These are phyloP conservation scores for Dioscorea cayenensis DNA, from an alignment of 116 monocot genomes.

Conservation along the genomic window DNA sequence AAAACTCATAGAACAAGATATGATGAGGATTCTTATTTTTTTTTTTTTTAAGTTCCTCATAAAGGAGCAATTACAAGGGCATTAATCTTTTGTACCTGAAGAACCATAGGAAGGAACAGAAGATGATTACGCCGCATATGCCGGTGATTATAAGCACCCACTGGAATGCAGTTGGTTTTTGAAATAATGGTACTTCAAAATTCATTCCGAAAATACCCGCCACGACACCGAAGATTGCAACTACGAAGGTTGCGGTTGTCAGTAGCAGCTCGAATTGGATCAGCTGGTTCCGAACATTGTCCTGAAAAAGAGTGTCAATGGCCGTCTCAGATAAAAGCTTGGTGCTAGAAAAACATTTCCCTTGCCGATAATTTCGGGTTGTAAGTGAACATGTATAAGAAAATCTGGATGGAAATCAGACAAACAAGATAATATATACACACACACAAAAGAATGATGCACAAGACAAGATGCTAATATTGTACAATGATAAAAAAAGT, in stretches of 20 bases:
- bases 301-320: slow-evolving; percentile 38
- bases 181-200: slow-evolving; percentile 65
- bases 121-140: slow-evolving; percentile 51
- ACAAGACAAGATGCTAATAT: too few species aligned
- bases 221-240: slow-evolving; percentile 90
- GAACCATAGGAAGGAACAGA: slow-evolving; percentile 67
- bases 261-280: slow-evolving; percentile 93
- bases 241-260: slow-evolving; percentile 85
- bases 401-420: too few species aligned
- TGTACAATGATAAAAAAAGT: too few species aligned
- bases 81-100: slow-evolving; percentile 82
- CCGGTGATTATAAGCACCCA: slow-evolving; percentile 78
- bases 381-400: too few species aligned
- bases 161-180: slow-evolving; percentile 51
- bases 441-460: too few species aligned
- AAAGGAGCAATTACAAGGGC: slow-evolving; percentile 39
- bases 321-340: background rate
- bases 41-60: background rate
- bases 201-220: slow-evolving; percentile 99
- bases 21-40: background rate
- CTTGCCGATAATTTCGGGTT: too few species aligned
- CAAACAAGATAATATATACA: too few species aligned
- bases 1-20: background rate
- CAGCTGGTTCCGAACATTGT: slow-evolving; percentile 94
- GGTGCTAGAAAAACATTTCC: background rate